Evolutionary conservation across 371 early-diverging fungal species (phyloP).

Genomic region (Apophysomyces ossiformis): DNA sequence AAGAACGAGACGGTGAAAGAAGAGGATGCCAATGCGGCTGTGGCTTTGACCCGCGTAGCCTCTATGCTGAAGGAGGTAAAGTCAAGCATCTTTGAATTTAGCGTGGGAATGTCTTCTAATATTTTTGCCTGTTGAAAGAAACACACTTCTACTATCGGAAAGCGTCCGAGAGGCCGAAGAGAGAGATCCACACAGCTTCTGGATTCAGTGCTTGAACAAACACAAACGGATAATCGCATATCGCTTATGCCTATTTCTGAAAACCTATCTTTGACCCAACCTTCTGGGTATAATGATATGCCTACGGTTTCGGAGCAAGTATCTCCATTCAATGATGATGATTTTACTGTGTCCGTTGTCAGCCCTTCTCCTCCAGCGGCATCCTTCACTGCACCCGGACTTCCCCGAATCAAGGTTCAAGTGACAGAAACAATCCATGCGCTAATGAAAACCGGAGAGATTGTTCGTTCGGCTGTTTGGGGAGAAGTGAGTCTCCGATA

Average conservation of each 20-base stretch:
- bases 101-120: neutral
- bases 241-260: neutral
- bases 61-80: slow-evolving; percentile 37
- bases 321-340: slow-evolving; percentile 20
- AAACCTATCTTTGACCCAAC: neutral
- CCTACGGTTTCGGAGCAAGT: neutral
- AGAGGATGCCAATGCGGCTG: slow-evolving; percentile 39
- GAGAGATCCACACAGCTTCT: slow-evolving; percentile 43
- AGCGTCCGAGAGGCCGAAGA: slow-evolving; percentile 46
- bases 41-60: slow-evolving; percentile 39
- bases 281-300: neutral
- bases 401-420: slow-evolving; percentile 35
- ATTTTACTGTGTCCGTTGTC: neutral
- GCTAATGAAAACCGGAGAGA: slow-evolving; percentile 43
- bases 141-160: slow-evolving; percentile 14
- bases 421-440: slow-evolving; percentile 54
- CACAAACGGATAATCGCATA: neutral
- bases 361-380: neutral
- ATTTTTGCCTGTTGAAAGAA: neutral
- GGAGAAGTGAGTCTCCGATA: slow-evolving; percentile 54
- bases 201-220: slow-evolving; percentile 23
- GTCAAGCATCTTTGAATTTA: neutral
- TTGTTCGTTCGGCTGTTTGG: slow-evolving; percentile 42
- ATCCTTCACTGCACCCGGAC: neutral
- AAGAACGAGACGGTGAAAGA: slow-evolving; percentile 36